phyloP scores from a whole-genome alignment of 495 filamentous ascomycete species.

The Lepidopterella palustris region DNA sequence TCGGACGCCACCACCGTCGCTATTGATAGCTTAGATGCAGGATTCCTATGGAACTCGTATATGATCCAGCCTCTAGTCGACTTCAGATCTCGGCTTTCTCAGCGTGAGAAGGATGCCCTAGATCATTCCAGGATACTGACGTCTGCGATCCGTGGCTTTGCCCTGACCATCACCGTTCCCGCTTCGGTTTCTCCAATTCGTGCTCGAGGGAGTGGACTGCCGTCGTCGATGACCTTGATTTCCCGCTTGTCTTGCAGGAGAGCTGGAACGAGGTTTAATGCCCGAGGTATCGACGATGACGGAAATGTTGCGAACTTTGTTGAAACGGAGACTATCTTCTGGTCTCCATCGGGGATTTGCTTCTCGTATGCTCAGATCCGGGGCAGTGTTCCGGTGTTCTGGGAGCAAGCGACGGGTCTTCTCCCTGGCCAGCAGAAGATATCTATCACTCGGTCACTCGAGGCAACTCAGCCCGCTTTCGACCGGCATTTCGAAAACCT shows the following conservation, averaged over 20 bases:
- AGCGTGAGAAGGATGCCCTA: constrained; percentile 62
- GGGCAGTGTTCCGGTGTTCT: constrained; percentile 91
- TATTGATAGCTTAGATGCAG: constrained; percentile 61
- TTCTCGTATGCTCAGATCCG: constrained; percentile 93
- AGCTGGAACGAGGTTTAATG: constrained; percentile 93
- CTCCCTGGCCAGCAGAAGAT: constrained; percentile 94
- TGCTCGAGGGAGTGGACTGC: constrained; percentile 54
- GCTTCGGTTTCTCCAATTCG: constrained; percentile 49
- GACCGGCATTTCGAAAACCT: constrained; percentile 86
- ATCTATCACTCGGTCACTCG: constrained; percentile 74
- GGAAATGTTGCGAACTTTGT: constrained; percentile 93
- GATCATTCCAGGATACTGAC: constrained; percentile 85
- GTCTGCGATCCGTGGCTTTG: constrained; percentile 90
- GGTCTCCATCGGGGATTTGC: constrained; percentile 64
- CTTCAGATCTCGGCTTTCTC: constrained; percentile 73
- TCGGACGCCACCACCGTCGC: constrained; percentile 34
- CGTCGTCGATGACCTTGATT: constrained; percentile 77
- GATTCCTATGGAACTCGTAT: constrained; percentile 94
- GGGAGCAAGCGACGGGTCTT: constrained; percentile 86
- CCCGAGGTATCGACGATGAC: constrained; percentile 93
- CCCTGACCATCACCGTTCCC: constrained; percentile 75
- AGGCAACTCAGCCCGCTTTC: constrained; percentile 92
- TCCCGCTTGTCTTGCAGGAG: constrained; percentile 86
- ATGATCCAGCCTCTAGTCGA: constrained; percentile 90
- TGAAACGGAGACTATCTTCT: constrained; percentile 64